Conservation (phyloP, 2,329 filamentous ascomycete species). For the Scytalidium sp. region DNA sequence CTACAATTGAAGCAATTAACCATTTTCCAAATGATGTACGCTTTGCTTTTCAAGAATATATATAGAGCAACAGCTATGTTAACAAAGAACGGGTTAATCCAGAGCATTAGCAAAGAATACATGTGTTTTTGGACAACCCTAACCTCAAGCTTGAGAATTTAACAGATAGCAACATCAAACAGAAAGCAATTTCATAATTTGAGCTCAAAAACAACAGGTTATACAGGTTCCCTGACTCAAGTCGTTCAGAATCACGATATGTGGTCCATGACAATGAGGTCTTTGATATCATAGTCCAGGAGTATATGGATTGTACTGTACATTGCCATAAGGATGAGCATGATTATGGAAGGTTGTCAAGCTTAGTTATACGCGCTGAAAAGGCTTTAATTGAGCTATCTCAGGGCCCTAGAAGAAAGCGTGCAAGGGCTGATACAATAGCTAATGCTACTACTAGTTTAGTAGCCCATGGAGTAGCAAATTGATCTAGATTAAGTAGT, state of each 20-base stretch:
- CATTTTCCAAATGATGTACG: constrained; percentile 3
- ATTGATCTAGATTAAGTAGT: neutral
- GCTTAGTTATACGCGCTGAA: neutral
- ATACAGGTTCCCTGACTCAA: neutral
- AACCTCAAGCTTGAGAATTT: neutral
- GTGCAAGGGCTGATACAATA: neutral
- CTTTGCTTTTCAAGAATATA: constrained; percentile 1
- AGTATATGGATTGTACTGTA: neutral
- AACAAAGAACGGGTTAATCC: constrained; percentile 7
- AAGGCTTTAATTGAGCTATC: constrained; percentile 1
- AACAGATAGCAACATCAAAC: neutral
- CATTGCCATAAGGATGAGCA: neutral
- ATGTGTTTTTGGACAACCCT: neutral
- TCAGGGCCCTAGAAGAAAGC: neutral
- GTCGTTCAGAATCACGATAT: constrained; percentile 1
- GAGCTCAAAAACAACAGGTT: neutral
- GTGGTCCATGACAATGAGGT: constrained; percentile 2
- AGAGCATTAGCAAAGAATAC: neutral
- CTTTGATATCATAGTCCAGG: neutral
- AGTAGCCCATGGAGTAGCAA: neutral
- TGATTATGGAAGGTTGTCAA: neutral
- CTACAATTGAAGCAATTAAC: constrained; percentile 1
- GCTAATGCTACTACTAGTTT: neutral
- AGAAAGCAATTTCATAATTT: neutral
- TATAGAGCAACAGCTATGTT: constrained; percentile 2